Conservation (phyloP, 495 filamentous ascomycete genomes). For the Daldinia decipiens region DNA sequence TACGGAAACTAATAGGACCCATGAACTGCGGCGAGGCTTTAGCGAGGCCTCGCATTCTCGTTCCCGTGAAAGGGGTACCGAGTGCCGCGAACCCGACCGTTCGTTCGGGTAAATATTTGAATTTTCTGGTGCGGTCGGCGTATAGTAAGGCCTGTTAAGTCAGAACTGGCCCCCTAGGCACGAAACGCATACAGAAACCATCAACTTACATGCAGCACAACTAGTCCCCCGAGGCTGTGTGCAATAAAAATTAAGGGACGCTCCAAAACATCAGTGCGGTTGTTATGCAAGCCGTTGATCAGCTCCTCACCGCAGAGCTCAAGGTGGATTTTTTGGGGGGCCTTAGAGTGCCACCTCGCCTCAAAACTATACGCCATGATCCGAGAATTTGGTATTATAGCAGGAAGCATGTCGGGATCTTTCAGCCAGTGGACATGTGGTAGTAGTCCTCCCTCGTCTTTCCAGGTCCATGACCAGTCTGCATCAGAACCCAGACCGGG, state of each 20-base stretch:
- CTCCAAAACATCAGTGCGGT: neutral
- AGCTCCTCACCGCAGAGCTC: conserved; percentile 16
- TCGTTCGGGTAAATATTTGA: conserved; percentile 4
- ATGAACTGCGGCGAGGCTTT: neutral
- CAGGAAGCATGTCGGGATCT: conserved; percentile 10
- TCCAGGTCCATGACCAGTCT: conserved; percentile 12
- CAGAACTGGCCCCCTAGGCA: neutral
- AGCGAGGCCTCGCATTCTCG: neutral
- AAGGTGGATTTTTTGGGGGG: neutral
- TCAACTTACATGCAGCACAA: conserved; percentile 10
- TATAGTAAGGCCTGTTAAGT: conserved; percentile 7
- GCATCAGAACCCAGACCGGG: neutral
- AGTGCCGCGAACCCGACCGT: conserved; percentile 9
- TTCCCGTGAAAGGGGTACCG: conserved; percentile 1
- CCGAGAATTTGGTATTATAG: neutral
- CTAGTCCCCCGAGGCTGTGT: conserved; percentile 5
- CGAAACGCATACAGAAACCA: neutral
- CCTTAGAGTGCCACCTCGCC: neutral
- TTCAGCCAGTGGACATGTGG: neutral
- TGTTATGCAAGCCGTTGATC: neutral
- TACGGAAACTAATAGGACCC: neutral
- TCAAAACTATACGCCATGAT: conserved; percentile 8
- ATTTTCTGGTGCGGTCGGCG: neutral
- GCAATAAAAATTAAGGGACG: neutral
- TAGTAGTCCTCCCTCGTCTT: neutral